Evolutionary conservation across 805 yeast species (phyloP).

Genomic region (Candida maris): DNA sequence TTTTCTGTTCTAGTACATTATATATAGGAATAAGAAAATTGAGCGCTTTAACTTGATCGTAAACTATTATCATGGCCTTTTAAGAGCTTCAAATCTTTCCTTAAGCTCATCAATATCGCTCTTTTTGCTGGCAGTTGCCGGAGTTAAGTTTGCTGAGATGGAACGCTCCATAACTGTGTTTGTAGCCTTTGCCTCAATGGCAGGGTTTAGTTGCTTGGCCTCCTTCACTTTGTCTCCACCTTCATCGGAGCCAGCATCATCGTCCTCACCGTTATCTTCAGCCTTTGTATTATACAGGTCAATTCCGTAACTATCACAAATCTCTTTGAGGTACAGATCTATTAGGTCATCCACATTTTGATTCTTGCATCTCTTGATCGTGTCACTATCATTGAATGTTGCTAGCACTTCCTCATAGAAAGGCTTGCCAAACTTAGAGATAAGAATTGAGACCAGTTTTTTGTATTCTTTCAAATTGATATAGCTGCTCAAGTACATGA

Average conservation of each 20-base stretch:
- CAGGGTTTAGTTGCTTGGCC: background rate
- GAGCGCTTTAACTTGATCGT: slow-evolving; percentile 5
- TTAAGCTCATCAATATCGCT: slow-evolving; percentile 30
- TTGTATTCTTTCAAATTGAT: slow-evolving; percentile 23
- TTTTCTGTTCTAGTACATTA: background rate
- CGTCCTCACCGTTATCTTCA: slow-evolving; percentile 7
- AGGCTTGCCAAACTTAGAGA: slow-evolving; percentile 22
- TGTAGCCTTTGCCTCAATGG: background rate
- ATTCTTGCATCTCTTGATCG: slow-evolving; percentile 25
- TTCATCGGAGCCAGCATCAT: slow-evolving; percentile 6
- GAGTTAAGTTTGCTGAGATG: background rate
- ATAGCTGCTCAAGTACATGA: slow-evolving; percentile 19
- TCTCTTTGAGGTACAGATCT: slow-evolving; percentile 26
- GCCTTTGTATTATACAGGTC: slow-evolving; percentile 23
- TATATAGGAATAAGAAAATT: slow-evolving; percentile 1
- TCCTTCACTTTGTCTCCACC: slow-evolving; percentile 1
- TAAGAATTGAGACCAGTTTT: slow-evolving; percentile 19
- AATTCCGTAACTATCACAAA: slow-evolving; percentile 27
- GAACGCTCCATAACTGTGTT: slow-evolving; percentile 1
- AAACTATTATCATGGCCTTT: slow-evolving; percentile 30
- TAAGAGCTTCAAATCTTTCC: slow-evolving; percentile 38
- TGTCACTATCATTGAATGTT: slow-evolving; percentile 14
- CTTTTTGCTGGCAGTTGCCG: slow-evolving; percentile 2
- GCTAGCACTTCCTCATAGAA: slow-evolving; percentile 20
- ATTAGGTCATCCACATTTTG: slow-evolving; percentile 26